These are phyloP conservation scores for Hypoxylon sp. DNA, from an alignment of 2,329 filamentous ascomycete species.

Conservation along the genomic window DNA sequence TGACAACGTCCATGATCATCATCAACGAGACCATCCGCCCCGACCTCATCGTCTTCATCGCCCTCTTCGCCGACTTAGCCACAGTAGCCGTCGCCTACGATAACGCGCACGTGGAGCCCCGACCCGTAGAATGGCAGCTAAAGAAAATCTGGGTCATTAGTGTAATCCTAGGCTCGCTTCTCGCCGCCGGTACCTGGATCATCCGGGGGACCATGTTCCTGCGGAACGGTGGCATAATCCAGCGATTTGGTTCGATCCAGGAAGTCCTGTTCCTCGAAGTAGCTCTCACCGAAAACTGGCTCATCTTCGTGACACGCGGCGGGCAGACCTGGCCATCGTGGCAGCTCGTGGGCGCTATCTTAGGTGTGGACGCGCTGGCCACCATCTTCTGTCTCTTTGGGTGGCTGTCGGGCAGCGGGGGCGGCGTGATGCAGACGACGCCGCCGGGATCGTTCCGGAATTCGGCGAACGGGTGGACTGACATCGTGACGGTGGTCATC, in stretches of 20 bases:
- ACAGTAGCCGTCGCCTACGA: conserved; percentile 85
- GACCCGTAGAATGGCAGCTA: conserved; percentile 83
- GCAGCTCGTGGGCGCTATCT: conserved; percentile 79
- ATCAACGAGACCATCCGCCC: conserved; percentile 81
- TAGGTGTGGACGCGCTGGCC: conserved; percentile 77
- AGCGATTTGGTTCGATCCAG: conserved; percentile 81
- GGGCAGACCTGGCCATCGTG: conserved; percentile 80
- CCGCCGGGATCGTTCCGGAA: conserved; percentile 54
- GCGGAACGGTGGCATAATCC: conserved; percentile 77
- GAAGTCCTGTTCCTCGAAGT: conserved; percentile 82
- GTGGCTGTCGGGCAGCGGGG: conserved; percentile 72
- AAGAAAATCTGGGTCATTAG: conserved; percentile 86
- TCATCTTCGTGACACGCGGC: conserved; percentile 82
- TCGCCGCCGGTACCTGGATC: conserved; percentile 79
- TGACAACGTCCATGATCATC: conserved; percentile 83
- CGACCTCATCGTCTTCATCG: conserved; percentile 83
- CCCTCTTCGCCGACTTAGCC: conserved; percentile 82
- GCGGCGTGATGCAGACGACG: conserved; percentile 51
- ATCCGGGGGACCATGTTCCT: conserved; percentile 78
- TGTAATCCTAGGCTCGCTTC: conserved; percentile 74
- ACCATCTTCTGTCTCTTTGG: conserved; percentile 83
- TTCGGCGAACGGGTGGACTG: conserved; percentile 58
- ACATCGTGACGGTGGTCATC: conserved; percentile 72
- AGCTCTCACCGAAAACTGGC: conserved; percentile 81
- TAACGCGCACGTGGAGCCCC: conserved; percentile 80